These are phyloP conservation scores for Fusarium veterinarium DNA, from an alignment of 2,329 filamentous ascomycete species.

Conservation along the genomic window DNA sequence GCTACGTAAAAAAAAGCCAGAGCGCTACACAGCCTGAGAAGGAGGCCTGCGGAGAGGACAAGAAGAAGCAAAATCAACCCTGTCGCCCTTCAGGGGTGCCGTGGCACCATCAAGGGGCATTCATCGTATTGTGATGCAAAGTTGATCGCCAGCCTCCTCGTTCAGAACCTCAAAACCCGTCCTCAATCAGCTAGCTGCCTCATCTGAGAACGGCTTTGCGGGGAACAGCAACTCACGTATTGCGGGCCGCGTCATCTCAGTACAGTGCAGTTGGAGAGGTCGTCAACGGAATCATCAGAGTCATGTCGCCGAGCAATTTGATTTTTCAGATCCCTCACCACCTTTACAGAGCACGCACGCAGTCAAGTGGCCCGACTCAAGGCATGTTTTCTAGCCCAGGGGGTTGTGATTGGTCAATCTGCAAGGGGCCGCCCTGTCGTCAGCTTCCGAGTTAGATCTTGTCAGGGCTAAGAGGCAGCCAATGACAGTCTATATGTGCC, in stretches of 20 bases:
- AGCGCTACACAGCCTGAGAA: slow-evolving; percentile 18
- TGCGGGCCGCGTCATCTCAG: slow-evolving; percentile 2
- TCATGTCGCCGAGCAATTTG: slow-evolving; percentile 14
- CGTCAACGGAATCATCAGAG: slow-evolving; percentile 2
- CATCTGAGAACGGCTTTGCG: not conserved
- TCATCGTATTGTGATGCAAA: slow-evolving; percentile 21
- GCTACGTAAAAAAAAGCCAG: slow-evolving; percentile 18
- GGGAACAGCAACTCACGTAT: slow-evolving; percentile 8
- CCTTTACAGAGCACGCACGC: not conserved
- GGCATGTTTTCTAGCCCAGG: slow-evolving; percentile 24
- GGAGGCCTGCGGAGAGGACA: slow-evolving; percentile 19
- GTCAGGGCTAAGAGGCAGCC: slow-evolving; percentile 43
- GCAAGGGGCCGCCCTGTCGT: slow-evolving; percentile 40
- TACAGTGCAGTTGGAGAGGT: not conserved
- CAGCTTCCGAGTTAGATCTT: slow-evolving; percentile 39
- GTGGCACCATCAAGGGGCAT: slow-evolving; percentile 38
- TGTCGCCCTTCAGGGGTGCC: slow-evolving; percentile 28
- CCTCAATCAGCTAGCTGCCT: not conserved
- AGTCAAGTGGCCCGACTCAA: slow-evolving; percentile 29
- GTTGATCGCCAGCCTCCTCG: slow-evolving; percentile 8
- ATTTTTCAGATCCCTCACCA: slow-evolving; percentile 6
- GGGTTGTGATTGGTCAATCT: slow-evolving; percentile 39
- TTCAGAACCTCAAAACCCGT: slow-evolving; percentile 8
- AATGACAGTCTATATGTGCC: slow-evolving; percentile 40
- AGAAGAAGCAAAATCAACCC: slow-evolving; percentile 21